Conservation (phyloP, 2,329 filamentous ascomycete genomes). For the Trichoderma aggressivum region DNA sequence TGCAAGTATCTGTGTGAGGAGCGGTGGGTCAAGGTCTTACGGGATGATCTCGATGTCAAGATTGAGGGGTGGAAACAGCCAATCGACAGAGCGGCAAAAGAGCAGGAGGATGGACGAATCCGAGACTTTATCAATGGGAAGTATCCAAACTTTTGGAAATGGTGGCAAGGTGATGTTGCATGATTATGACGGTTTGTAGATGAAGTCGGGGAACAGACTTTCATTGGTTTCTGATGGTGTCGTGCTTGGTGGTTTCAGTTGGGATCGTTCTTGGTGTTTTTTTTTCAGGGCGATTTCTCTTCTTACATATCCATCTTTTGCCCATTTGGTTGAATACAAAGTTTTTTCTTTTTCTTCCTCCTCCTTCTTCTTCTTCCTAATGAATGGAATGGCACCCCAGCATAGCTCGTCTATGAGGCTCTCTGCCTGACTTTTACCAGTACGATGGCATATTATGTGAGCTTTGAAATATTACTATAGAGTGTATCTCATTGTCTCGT, state of each 20-base stretch:
- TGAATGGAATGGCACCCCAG: no score
- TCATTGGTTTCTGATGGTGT: neutral
- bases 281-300: neutral
- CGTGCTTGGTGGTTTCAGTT: neutral
- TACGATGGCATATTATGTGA: neutral
- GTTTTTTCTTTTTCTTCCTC: no score
- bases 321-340: neutral
- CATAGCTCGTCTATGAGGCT: neutral
- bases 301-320: neutral
- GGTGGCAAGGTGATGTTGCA: neutral
- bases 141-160: neutral
- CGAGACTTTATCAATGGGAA: neutral
- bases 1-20: conserved; percentile 16
- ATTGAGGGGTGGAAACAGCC: neutral
- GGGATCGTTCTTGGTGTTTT: neutral
- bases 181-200: neutral
- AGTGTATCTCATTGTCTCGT: neutral
- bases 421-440: neutral
- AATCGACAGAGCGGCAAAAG: neutral
- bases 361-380: no score
- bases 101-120: neutral
- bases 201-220: neutral
- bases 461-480: neutral
- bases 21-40: neutral
- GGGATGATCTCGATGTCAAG: neutral